A percentile compares a stretch with the other conserved stretches of the same genome.
Evolutionary conservation across 2,329 filamentous ascomycete genomes (phyloP).

Genomic region (Cladosporium colombiae): DNA sequence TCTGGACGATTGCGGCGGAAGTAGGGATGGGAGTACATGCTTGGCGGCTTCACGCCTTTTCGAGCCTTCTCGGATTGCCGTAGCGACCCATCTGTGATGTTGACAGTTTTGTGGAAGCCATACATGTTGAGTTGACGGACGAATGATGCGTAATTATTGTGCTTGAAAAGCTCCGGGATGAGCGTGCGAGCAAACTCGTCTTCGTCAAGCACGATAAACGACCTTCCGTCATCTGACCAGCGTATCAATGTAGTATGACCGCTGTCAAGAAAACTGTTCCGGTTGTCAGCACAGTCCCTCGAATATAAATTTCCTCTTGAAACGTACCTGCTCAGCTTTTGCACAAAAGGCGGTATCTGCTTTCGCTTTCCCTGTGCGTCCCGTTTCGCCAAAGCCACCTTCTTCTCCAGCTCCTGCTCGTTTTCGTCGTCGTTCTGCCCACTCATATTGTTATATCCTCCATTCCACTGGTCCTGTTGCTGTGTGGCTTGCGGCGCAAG

Average conservation of each 20-base stretch:
- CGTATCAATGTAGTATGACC: constrained; percentile 94
- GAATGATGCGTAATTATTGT: constrained; percentile 78
- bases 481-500: constrained; percentile 40
- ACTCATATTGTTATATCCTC: constrained; percentile 40
- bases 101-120: constrained; percentile 57
- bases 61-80: constrained; percentile 95
- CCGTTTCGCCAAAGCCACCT: constrained; percentile 77
- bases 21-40: constrained; percentile 96
- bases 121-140: constrained; percentile 68
- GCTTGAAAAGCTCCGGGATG: constrained; percentile 75
- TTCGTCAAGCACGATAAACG: constrained; percentile 94
- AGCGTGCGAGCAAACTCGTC: constrained; percentile 78
- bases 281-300: constrained; percentile 22
- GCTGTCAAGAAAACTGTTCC: constrained; percentile 81
- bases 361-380: constrained; percentile 89
- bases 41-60: constrained; percentile 87
- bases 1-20: constrained; percentile 93
- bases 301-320: constrained; percentile 24
- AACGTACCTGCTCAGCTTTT: constrained; percentile 91
- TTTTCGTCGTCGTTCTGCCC: constrained; percentile 62
- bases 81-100: constrained; percentile 96
- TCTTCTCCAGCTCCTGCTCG: constrained; percentile 75
- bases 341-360: constrained; percentile 95
- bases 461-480: constrained; percentile 44
- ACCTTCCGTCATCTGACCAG: constrained; percentile 95